These are phyloP conservation scores for Pelargonium hybrid DNA, from an alignment of 441 rosid species.

Conservation along the genomic window DNA sequence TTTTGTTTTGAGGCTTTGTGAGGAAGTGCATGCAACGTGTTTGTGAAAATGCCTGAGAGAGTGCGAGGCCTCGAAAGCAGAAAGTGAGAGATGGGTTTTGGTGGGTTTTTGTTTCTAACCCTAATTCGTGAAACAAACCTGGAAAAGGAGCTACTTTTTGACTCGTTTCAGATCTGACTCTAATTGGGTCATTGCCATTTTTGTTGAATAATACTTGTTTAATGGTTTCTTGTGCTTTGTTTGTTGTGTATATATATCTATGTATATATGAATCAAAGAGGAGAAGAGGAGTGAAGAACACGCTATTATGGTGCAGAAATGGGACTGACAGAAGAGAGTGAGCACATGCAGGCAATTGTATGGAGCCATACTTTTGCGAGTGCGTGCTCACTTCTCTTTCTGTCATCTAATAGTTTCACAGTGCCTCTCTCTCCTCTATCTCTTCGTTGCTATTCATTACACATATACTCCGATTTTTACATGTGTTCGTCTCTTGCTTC, in stretches of 20 bases:
- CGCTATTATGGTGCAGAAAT: not conserved
- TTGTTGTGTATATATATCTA: not conserved
- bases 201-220: no score
- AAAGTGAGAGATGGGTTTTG: not conserved
- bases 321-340: constrained; percentile 98
- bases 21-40: not conserved
- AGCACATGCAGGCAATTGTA: constrained; percentile 88
- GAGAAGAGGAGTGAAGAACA: not conserved
- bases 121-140: not conserved
- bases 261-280: not conserved
- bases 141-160: not conserved
- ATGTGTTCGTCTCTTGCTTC: not conserved
- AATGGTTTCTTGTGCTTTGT: not conserved
- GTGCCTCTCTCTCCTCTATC: constrained; percentile 18
- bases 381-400: constrained; percentile 90
- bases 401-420: constrained; percentile 33
- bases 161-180: not conserved
- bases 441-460: not conserved
- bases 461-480: not conserved
- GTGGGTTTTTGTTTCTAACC: not conserved
- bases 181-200: no score
- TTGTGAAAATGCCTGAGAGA: not conserved
- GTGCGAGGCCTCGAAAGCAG: not conserved
- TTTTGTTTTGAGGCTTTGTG: not conserved
- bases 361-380: constrained; percentile 52